Evolutionary conservation across 2,329 filamentous ascomycete genomes (phyloP).

Genomic region (Helotiales sp.): DNA sequence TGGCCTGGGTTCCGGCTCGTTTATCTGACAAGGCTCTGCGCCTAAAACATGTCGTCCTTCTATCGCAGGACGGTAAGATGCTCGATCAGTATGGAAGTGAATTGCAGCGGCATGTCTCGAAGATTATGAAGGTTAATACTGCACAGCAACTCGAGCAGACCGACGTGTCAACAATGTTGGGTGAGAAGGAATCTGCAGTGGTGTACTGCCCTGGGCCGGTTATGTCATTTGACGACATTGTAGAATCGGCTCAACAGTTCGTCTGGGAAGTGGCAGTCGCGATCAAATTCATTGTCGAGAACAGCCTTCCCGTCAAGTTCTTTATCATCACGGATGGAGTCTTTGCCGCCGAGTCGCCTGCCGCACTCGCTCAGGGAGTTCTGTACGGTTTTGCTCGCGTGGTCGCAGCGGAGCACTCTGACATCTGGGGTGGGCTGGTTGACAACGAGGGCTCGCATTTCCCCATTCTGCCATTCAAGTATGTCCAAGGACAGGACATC

Average conservation of each 20-base stretch:
- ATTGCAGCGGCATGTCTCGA: neutral
- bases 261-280: neutral
- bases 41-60: neutral
- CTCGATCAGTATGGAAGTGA: no score
- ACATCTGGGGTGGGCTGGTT: conserved; percentile 40
- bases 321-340: neutral
- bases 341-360: neutral
- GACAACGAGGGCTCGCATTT: conserved; percentile 37
- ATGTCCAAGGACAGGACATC: conserved; percentile 39
- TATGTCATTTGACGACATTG: neutral
- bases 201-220: neutral
- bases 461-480: conserved; percentile 34
- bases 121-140: no score
- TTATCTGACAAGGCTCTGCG: conserved; percentile 28
- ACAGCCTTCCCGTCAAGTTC: neutral
- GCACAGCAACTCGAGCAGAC: no score
- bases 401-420: conserved; percentile 40
- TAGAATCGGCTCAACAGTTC: neutral
- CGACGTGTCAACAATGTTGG: no score
- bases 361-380: conserved; percentile 1
- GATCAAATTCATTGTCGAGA: neutral
- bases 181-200: neutral
- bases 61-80: no score
- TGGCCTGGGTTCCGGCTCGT: conserved; percentile 40
- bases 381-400: conserved; percentile 38